Evolutionary conservation across 2,329 filamentous ascomycete species (phyloP), one percentile per base, ranked within the genome.

Genomic region (Diplodia seriata): DNA sequence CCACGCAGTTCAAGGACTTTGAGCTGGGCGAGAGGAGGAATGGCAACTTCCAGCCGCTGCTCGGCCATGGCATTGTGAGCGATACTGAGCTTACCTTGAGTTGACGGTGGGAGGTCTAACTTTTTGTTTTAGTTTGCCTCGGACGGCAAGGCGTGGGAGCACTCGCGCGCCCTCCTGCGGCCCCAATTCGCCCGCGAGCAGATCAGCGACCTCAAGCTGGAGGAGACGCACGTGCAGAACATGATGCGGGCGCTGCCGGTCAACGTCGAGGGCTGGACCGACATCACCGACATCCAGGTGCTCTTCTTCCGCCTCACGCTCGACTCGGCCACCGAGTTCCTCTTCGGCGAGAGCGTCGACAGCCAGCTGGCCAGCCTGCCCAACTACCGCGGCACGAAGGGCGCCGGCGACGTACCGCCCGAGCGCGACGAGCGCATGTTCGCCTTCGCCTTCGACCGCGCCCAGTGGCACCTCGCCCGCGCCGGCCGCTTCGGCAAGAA

Each of bases 161-260:
- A 78, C 59, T 77, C 75, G 23, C 75, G 83, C 11, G 80, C 83
- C 33, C 78, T 85, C 70, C 78, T 90, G 15, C 79, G 85, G 26
- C 85, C 85, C 1, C 85, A 85, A 69, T 87, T 87, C 70, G 80
- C 78, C 0, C 77, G 83, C 9, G 80, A 82, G 12, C 85, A 87
- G 70, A 80, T 87, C 11, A 82, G 81, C 4, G 83, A 87, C 72
- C 74, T 87, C 6, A 77, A 80, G 1, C 86, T 85, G 1, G 89
- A 90, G 63, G 89, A 91, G 72, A 78, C 75, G 2, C 88, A 91
- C 77, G 81, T 90, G 18, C 76, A 81, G 38, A 80, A 84, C 31
- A 79, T 92, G 68, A 80, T 91, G 31, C 79, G 82, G n/a, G 82
- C 84, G 26, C 82, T 92, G 9, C 87, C 88, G 0, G 20, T 47